Evolutionary conservation across 2,329 filamentous ascomycete genomes (phyloP).

Genomic region (Zymoseptoria ardabiliae): DNA sequence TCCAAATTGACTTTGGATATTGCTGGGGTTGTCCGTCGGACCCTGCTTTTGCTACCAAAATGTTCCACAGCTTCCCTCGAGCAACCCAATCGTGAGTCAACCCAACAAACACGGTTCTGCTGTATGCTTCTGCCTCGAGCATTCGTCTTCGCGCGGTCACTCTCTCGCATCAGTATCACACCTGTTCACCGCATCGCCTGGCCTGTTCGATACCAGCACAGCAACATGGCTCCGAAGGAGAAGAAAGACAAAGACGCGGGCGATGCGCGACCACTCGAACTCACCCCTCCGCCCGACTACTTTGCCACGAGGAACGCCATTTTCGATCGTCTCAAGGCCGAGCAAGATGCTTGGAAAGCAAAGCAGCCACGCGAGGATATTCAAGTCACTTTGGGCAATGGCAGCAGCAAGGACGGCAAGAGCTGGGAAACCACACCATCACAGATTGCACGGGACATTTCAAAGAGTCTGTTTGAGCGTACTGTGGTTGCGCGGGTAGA

Average conservation of each 20-base stretch:
- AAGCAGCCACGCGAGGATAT: conserved; percentile 66
- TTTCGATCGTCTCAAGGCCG: conserved; percentile 81
- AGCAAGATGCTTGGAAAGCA: conserved; percentile 69
- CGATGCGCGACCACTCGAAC: conserved; percentile 40
- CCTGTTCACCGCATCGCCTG: neutral
- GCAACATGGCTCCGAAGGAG: conserved; percentile 36
- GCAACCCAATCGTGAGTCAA: neutral
- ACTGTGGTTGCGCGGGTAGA: conserved; percentile 82
- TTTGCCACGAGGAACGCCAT: conserved; percentile 76
- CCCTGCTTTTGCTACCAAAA: neutral
- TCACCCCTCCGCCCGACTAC: conserved; percentile 59
- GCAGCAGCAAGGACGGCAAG: conserved; percentile 63
- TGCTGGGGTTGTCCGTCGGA: neutral
- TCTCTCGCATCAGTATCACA: neutral
- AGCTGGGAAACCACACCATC: conserved; percentile 88
- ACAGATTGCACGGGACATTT: conserved; percentile 69
- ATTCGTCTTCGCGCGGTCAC: neutral
- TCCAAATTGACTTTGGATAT: neutral
- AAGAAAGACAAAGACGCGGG: conserved; percentile 29
- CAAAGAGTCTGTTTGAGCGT: conserved; percentile 76
- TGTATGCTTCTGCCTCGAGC: neutral
- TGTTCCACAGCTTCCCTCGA: neutral
- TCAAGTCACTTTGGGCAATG: conserved; percentile 65
- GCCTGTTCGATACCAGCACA: neutral
- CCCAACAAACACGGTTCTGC: neutral